These are phyloP conservation scores for Blastosporella zonata DNA, from an alignment of 1,284 basidiomycete species.

Conservation along the genomic window DNA sequence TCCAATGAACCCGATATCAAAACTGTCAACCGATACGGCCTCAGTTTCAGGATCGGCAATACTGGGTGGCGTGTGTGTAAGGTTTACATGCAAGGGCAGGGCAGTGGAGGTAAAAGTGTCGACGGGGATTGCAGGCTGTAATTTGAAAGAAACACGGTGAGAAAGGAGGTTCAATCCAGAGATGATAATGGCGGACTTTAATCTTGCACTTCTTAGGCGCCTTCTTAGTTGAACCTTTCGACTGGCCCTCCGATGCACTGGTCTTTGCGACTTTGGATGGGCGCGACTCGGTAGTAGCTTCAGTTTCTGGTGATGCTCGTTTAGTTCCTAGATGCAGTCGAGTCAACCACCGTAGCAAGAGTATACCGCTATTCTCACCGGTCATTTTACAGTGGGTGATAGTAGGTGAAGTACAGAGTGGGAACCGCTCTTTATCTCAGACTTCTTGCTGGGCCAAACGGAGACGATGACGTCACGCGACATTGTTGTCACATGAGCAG, in stretches of 20 bases:
- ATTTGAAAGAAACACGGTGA: not conserved
- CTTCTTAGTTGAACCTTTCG: slow-evolving; percentile 12
- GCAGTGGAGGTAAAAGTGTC: slow-evolving; percentile 62
- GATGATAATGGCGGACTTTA: slow-evolving; percentile 10
- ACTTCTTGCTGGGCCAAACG: slow-evolving; percentile 6
- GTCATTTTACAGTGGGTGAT: slow-evolving; percentile 13
- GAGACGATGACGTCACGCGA: slow-evolving; percentile 22
- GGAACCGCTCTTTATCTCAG: slow-evolving; percentile 12
- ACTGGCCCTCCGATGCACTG: slow-evolving; percentile 13
- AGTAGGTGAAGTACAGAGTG: not conserved
- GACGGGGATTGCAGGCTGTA: slow-evolving; percentile 44
- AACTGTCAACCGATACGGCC: slow-evolving; percentile 32
- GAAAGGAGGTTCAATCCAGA: slow-evolving; percentile 12
- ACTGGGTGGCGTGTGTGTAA: slow-evolving; percentile 65
- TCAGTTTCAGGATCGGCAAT: slow-evolving; percentile 33
- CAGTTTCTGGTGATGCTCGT: slow-evolving; percentile 25
- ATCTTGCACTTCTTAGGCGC: slow-evolving; percentile 17
- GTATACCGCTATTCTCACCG: slow-evolving; percentile 8
- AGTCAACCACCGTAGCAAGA: not conserved
- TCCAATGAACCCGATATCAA: slow-evolving; percentile 64
- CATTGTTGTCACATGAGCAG: not conserved
- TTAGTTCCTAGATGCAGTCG: slow-evolving; percentile 23
- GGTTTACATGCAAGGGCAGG: slow-evolving; percentile 60
- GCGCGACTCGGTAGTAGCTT: slow-evolving; percentile 16
- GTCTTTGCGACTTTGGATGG: slow-evolving; percentile 26